Evolutionary conservation across 257 asterid species (phyloP), one percentile per base, ranked within the genome.

Genomic region (Coffea canephora): DNA sequence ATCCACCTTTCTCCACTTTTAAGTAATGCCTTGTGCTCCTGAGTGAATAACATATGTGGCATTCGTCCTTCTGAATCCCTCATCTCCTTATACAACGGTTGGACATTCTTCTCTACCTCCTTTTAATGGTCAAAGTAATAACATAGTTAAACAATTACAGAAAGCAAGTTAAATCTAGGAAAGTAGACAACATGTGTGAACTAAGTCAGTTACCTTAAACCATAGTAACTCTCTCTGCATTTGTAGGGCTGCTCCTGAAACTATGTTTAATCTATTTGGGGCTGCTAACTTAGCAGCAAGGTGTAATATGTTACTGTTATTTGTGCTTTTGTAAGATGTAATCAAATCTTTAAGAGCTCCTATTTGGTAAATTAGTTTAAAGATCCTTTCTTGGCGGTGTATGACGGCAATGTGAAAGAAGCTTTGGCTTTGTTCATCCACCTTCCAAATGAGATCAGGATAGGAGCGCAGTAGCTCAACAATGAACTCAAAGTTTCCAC

Each of bases 191-290:
- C 59, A n/a, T 55, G 16, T 57, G 21, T 39, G n/a, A 62, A 62
- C 69, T 65, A 65, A 65, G 10, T 15, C 49, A 75, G 23, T 61
- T 48, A 80, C 87, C 86, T 83, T 86, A 31, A 83, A 78, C 89
- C 83, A 86, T 25, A 80, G 65, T 61, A 86, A 57, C 76, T 83
- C 89, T 36, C 85, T 55, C 50, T 86, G 89, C 87, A 83, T 86
- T 66, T 84, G 89, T 16, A 84, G 79, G 36, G 87, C 87, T n/a
- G 86, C 87, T n/a, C 89, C 89, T 4, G 89, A 84, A 19, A 86
- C 85, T 12, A 74, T 79, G 62, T 83, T 81, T 25, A 86, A 84
- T 68, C 82, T 78, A 39, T 72, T 76, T 66, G 72, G 55, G 67
- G 85, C 79, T 49, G 89, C 84, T 50, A 86, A 46, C 70, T 83